Base-by-base conservation (phyloP, 352 stramenopile genomes). In the Blastocystis sp. region DNA sequence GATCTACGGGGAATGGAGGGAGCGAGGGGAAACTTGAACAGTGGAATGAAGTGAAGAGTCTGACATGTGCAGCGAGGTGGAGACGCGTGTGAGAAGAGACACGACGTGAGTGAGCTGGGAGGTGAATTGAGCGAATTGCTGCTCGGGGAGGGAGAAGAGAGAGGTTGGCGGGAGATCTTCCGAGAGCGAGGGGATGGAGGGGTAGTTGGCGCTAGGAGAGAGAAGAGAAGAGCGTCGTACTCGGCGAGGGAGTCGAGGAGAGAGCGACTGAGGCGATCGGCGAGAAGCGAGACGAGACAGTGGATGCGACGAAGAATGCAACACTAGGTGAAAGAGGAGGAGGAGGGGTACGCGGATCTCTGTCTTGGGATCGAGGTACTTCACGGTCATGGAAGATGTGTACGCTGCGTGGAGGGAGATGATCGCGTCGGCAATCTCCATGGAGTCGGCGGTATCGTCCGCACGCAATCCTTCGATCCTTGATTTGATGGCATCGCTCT, bases 291-390 rank as follows among this genome's bases (percentile, higher is more conserved):
- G 3, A 16, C 33, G 19, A 85, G 37, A 67, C 50, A 85, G 31
- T 31, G 19, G 10, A 85, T 33, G 29, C 74, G 74, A 2, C 60
- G 55, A 19, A 9, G 50, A 24, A 85, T 85, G 33, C 74, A 85
- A 26, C 50, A 37, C 74, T 67, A 81, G 6, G 26, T 39, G 21
- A 50, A 41, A 81, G 41, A 39, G n/a, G 60, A 65, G n/a, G 24
- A 10, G 29, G 50, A 65, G n/a, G 4, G 24, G n/a, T 81, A 81
- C 71, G 6, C 35, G 51, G 45, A 85, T 85, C 35, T 85, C 74
- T 16, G 74, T 70, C n/a, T 85, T 66, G 13, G 19, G 13, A 41
- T 85, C 74, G 26, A 85, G n/a, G 33, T 85, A 85, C 29, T 50
- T 13, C 13, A 2, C 29, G 51, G 70, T 85, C 26, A 63, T 55